Evolutionary conservation across 148 eudicot genomes (phyloP).

Genomic region (Nyssa sinensis): DNA sequence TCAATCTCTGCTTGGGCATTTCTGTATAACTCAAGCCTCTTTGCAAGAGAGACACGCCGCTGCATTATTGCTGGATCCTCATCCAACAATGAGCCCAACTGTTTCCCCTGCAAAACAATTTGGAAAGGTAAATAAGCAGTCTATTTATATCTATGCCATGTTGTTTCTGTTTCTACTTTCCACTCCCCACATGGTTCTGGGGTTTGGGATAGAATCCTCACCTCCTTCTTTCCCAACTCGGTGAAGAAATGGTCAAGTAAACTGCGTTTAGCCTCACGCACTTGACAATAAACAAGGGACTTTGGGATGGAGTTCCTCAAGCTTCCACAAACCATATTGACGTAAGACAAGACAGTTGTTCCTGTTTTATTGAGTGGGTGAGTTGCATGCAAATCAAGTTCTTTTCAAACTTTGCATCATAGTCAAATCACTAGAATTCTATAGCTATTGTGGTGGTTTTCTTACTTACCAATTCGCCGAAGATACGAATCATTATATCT

Average conservation of each 20-base stretch:
- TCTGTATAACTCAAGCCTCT: constrained; percentile 87
- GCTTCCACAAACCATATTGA: constrained; percentile 82
- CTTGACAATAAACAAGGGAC: constrained; percentile 95
- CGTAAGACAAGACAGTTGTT: constrained; percentile 79
- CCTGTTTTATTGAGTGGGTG: constrained; percentile 35
- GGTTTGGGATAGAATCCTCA: constrained; percentile 20
- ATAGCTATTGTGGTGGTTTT: background rate
- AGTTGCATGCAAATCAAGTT: background rate
- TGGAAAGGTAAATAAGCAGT: background rate
- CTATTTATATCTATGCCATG: background rate
- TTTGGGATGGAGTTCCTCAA: constrained; percentile 91
- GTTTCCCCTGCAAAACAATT: constrained; percentile 56
- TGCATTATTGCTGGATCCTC: constrained; percentile 97
- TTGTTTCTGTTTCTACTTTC: background rate
- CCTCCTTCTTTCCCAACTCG: constrained; percentile 92
- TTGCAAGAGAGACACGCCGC: constrained; percentile 64
- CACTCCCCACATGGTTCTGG: background rate
- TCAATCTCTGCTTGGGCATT: constrained; percentile 92
- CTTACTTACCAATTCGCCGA: constrained; percentile 74
- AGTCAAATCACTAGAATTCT: background rate
- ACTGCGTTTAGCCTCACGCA: constrained; percentile 95
- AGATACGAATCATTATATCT: constrained; percentile 91
- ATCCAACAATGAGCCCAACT: constrained; percentile 72
- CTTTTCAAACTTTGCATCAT: background rate
- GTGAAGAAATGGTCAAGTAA: constrained; percentile 90